Percentiles rank a stretch among this genome's conserved stretches.
Conservation (phyloP, 371 early-diverging fungal species). For the Dipsacomyces acuminosporus region DNA sequence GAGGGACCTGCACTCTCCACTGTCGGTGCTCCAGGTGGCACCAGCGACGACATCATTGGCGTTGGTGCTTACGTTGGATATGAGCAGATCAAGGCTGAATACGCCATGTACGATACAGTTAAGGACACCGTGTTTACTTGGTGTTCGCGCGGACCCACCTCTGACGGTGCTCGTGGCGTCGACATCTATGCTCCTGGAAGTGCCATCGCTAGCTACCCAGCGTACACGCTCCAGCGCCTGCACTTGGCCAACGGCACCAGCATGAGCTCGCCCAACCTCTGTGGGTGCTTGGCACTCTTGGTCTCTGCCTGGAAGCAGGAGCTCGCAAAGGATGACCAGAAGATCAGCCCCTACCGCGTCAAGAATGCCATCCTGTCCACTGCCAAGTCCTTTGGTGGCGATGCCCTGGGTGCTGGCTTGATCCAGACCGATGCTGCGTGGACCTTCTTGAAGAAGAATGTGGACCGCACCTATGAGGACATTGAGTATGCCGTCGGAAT, state of each 20-base stretch:
- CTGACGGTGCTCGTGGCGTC: conserved; percentile 81
- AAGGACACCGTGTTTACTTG: conserved; percentile 80
- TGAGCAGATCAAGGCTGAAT: conserved; percentile 83
- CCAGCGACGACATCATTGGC: conserved; percentile 64
- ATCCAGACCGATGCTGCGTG: conserved; percentile 86
- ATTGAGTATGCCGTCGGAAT: conserved; percentile 57
- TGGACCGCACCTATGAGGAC: conserved; percentile 61
- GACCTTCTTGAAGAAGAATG: conserved; percentile 65
- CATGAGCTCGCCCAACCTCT: conserved; percentile 89
- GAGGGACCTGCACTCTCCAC: conserved; percentile 86
- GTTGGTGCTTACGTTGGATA: conserved; percentile 91
- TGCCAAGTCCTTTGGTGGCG: conserved; percentile 70
- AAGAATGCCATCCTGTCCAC: conserved; percentile 73
- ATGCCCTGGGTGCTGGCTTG: conserved; percentile 65
- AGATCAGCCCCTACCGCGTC: conserved; percentile 78
- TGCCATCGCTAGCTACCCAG: conserved; percentile 90
- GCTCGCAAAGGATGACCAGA: conserved; percentile 58
- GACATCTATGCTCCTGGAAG: conserved; percentile 89
- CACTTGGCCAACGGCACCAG: conserved; percentile 91
- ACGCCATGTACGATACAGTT: conserved; percentile 66
- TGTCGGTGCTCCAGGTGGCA: conserved; percentile 85
- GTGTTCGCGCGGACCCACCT: conserved; percentile 83
- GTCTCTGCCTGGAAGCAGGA: conserved; percentile 57
- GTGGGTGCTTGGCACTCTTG: conserved; percentile 79
- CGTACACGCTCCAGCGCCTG: conserved; percentile 67